Base-by-base conservation (phyloP, 1,139 yeast species). In the Sugiyamaella novakii region DNA sequence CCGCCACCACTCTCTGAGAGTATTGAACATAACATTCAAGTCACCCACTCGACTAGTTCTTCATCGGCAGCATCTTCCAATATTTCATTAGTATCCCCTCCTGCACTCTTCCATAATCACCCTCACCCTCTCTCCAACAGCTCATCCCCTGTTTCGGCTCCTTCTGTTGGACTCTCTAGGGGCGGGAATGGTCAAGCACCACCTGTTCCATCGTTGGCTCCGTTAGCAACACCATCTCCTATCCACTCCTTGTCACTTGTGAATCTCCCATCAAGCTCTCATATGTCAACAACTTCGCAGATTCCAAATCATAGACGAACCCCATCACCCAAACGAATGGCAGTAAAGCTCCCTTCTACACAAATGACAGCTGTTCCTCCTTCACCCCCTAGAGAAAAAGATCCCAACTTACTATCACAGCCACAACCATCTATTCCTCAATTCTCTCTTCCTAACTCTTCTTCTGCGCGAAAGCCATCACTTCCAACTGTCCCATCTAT, bases 311-410 rank as follows among this genome's bases (percentile, higher is more conserved):
- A 43, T 28, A 24, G 50, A 17, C 17, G 50, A 29, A 41, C 52
- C 2, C 49, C 54, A 7, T 48, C 51, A 5, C 51, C 51, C 3
- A 44, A 45, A 41, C 39, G 49, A 18, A 46, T 48, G 51, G 48
- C 48, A 2, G 40, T 21, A 5, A 29, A 36, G 21, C 27, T 21
- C 12, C 39, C 29, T n/a, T 11, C 39, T 21, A 22, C 39, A 18
- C 42, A 37, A 19, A 37, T 37, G 42, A 17, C 33, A 12, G 41
- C 41, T 3, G 30, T 37, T 14, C 47, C 47, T 4, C 43, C 47
- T 3, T 36, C 43, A 7, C 47, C 47, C 2, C 47, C 47, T 1
- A 36, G 37, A 37, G 47, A 36, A 2, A 12, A 30, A 17, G 33
- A 35, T 12, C 29, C 31, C 12, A 37, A 24, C 5, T 18, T 35